Base-by-base conservation (phyloP, 2,329 filamentous ascomycete genomes). In the Orbilia javanica region DNA sequence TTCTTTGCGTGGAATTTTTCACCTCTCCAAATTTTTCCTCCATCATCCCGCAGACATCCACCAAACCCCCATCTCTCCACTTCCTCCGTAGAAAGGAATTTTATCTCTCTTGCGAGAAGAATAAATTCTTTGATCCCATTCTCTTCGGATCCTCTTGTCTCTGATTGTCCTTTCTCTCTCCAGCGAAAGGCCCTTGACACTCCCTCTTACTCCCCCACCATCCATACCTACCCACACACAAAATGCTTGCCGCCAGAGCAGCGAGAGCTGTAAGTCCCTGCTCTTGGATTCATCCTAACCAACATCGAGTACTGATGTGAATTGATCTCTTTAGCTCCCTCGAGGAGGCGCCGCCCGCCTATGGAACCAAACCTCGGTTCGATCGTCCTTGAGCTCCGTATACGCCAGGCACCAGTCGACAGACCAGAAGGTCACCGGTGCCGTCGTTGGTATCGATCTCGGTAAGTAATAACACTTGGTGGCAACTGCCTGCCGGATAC, bases 371-470 rank as follows among this genome's bases (percentile, higher is more conserved):
- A 63, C 74, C 25, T 57, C 74, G n/a, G 60, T 78, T 39, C 65
- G 74, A 42, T 78, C 74, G 52, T 72, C 74, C 44, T 66, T 78
- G 67, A 78, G 74, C 81, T 90, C 92, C 81, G 89, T 90, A 83
- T 93, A 95, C 84, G 90, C 91, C 84, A 89, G 92, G 83, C 93
- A 92, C 87, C 91, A 92, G 85, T 92, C 90, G 46, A 91, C 92
- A 82, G 90, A 92, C 81, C 89, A 89, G 83, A 97, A 97, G 90
- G 93, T 98, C 79, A 93, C 95, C 87, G 96, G 96, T 84, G 87
- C 93, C 83, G 95, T 98, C 85, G 97, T 98, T 84, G 96, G 96
- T 91, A 97, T 98, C 85, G 95, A 98, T 89, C 87, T 98, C 84
- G 95, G 95, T 91, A 88, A 84, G 89, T 77, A 39, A 36, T 39